Base-by-base conservation (phyloP, 2,329 filamentous ascomycete species). In the Pseudogymnoascus verrucosus region DNA sequence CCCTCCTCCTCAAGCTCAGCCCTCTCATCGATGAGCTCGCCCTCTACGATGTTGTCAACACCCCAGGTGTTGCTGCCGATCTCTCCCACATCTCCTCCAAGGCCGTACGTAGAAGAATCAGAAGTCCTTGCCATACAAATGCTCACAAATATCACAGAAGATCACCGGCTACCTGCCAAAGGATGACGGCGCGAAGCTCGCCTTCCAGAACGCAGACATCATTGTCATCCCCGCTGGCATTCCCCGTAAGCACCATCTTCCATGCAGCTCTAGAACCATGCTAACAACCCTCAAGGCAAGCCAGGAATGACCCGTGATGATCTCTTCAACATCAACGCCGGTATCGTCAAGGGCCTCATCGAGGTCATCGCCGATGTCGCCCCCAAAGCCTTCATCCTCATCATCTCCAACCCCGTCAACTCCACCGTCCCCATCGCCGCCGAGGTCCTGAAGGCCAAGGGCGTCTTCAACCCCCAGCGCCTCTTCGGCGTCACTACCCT, bases 351-450 rank as follows among this genome's bases (percentile, higher is more conserved):
- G 80, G 92, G 91, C 71, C 84, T 99, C 70, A 89, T 96, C 72
- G 89, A 96, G 82, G 88, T 90, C 62, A 86, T 91, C 72, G 92
- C 93, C 71, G 88, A 97, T 76, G 86, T 89, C 74, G 88, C 88
- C 76, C 95, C 95, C 76, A 96, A 97, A 77, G 95, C 95, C 63
- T 96, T 89, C 80, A 87, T 96, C 76, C 87, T 98, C 69, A 88
- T 99, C 82, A 99, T 99, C 79, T 98, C 93, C 74, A 99, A 99
- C 86, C 95, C 95, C 65, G 95, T 99, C 79, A 99, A 99, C 88
- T 96, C 92, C 62, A 99, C 95, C 64, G 95, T 99, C 64, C 95
- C 95, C 68, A 97, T 99, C 74, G 90, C 95, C 68, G 95, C 93
- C 71, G 95, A 99, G 83, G 90, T 97, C 66, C 88, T 99, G 77